Conservation (phyloP, 2,329 filamentous ascomycete genomes). For the Cladophialophora chaetospira region DNA sequence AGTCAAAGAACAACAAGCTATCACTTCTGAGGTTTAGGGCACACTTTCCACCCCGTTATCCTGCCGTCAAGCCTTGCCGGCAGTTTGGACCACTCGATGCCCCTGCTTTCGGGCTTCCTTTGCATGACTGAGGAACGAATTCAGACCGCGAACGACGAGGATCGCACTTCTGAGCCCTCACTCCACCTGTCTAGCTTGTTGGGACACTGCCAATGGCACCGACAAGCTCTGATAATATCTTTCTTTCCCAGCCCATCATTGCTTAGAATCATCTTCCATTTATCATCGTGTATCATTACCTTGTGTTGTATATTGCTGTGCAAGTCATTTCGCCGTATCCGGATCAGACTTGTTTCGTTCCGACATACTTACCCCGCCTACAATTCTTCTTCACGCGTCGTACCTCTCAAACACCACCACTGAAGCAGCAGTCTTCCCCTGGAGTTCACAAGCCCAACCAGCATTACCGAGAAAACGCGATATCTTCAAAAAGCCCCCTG, state of each 20-base stretch:
- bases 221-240: slow-evolving; percentile 24
- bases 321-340: not conserved
- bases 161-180: slow-evolving; percentile 1
- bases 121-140: slow-evolving; percentile 6
- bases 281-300: slow-evolving; percentile 13
- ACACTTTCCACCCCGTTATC: slow-evolving; percentile 17
- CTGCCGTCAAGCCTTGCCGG: slow-evolving; percentile 25
- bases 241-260: slow-evolving; percentile 3
- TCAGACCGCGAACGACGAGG: slow-evolving; percentile 15
- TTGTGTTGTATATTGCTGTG: not conserved
- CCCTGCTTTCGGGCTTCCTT: slow-evolving; percentile 15
- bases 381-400: not conserved
- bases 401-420: not conserved
- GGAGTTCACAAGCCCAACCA: no score
- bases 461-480: no score
- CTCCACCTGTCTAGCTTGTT: slow-evolving; percentile 19
- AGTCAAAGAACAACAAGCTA: slow-evolving; percentile 14
- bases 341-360: no score
- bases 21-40: slow-evolving; percentile 12
- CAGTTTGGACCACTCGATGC: slow-evolving; percentile 22
- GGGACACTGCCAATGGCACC: slow-evolving; percentile 16
- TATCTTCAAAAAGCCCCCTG: no score
- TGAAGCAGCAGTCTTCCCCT: not conserved
- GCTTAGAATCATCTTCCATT: slow-evolving; percentile 1
- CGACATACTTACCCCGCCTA: no score